Conservation (phyloP, 192 early-diverging fungal species). For the Polychytrium aggregatum region DNA sequence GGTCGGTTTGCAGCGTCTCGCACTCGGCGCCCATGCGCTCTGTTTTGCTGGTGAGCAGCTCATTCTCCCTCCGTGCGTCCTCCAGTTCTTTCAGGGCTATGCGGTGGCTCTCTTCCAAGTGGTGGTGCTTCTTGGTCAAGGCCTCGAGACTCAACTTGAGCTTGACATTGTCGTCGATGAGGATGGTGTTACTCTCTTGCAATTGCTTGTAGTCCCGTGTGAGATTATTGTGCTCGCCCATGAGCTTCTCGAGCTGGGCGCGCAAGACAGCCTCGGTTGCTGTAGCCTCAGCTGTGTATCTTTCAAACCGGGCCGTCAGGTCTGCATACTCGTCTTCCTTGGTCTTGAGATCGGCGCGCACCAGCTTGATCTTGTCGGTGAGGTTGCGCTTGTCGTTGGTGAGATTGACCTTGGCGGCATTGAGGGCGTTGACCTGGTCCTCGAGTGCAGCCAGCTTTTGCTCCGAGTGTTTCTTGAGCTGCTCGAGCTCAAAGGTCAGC, state of each 20-base stretch:
- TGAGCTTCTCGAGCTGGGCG: slow-evolving; percentile 9
- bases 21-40: slow-evolving; percentile 5
- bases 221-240: slow-evolving; percentile 12
- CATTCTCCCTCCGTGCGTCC: slow-evolving; percentile 5
- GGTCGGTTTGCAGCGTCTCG: slow-evolving; percentile 24
- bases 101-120: slow-evolving; percentile 8
- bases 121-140: slow-evolving; percentile 11
- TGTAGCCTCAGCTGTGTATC: slow-evolving; percentile 10
- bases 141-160: slow-evolving; percentile 13
- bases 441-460: slow-evolving; percentile 27
- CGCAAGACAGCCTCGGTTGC: slow-evolving; percentile 12
- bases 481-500: slow-evolving; percentile 33
- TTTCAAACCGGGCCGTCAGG: slow-evolving; percentile 12
- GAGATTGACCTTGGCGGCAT: slow-evolving; percentile 23
- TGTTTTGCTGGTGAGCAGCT: slow-evolving; percentile 7
- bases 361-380: slow-evolving; percentile 30
- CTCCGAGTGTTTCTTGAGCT: slow-evolving; percentile 29
- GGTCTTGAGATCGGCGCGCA: slow-evolving; percentile 22
- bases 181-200: slow-evolving; percentile 13
- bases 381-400: slow-evolving; percentile 36
- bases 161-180: slow-evolving; percentile 17
- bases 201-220: slow-evolving; percentile 17
- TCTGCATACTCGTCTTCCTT: slow-evolving; percentile 31
- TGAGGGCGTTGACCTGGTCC: slow-evolving; percentile 38
- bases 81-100: slow-evolving; percentile 1